Percentiles rank a stretch among this genome's conserved stretches.
Conservation (phyloP, 2,329 filamentous ascomycete genomes). For the Claviceps sorghi region DNA sequence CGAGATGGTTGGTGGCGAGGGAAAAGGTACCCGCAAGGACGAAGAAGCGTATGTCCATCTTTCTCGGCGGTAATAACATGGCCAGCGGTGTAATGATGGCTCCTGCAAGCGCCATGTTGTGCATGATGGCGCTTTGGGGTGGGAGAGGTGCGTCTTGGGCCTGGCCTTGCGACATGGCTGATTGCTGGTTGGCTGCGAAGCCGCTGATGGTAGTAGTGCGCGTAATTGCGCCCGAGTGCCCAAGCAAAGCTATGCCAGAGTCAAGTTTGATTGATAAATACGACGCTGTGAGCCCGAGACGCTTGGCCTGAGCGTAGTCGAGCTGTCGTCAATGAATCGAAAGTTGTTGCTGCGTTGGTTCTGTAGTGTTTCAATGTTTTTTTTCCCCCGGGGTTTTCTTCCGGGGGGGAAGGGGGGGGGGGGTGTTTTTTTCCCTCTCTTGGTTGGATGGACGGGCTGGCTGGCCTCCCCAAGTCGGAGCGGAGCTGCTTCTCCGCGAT, state of each 20-base stretch:
- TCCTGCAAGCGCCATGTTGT: conserved; percentile 33
- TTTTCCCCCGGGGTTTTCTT: too few species aligned
- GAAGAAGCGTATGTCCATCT: conserved; percentile 34
- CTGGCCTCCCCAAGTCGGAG: too few species aligned
- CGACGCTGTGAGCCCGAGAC: not conserved
- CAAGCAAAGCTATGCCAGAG: not conserved
- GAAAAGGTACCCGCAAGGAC: conserved; percentile 36
- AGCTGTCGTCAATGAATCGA: not conserved
- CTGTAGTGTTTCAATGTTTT: too few species aligned
- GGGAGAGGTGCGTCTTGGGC: conserved; percentile 15
- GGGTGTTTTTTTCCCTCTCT: too few species aligned
- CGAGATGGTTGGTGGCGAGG: conserved; percentile 39
- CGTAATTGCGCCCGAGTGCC: not conserved
- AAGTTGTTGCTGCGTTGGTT: too few species aligned
- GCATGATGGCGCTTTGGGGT: conserved; percentile 23
- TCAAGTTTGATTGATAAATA: not conserved
- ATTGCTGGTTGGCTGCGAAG: not conserved
- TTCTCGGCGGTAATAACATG: conserved; percentile 37
- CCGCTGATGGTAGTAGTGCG: not conserved
- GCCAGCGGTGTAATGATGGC: conserved; percentile 32
- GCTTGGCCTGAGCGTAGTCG: not conserved
- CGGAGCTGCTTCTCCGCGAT: too few species aligned
- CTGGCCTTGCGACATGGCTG: conserved; percentile 16
- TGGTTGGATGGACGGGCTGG: too few species aligned
- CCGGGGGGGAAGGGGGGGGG: too few species aligned